Conservation (phyloP, 305 asterid species). For the Withania somnifera region DNA sequence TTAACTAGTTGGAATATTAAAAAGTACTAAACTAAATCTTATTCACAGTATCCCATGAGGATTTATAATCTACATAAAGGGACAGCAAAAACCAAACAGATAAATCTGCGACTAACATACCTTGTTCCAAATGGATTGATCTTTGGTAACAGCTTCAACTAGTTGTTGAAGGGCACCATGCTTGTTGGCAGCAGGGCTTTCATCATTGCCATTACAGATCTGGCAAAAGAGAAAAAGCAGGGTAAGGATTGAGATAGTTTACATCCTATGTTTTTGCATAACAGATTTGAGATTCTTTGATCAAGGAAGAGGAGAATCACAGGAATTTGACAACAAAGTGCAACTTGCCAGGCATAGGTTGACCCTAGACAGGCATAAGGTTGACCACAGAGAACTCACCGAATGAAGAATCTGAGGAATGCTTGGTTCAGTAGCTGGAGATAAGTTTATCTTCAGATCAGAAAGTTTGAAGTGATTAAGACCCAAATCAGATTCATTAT, state of each 20-base stretch:
- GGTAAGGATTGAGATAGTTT: not conserved
- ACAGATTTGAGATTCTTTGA: not conserved
- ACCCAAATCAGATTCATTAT: slow-evolving; percentile 39
- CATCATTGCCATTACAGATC: slow-evolving; percentile 82
- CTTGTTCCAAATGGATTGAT: slow-evolving; percentile 84
- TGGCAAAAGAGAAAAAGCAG: slow-evolving; percentile 19
- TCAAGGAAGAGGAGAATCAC: not conserved
- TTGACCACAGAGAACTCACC: slow-evolving; percentile 39
- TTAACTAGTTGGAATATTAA: not conserved
- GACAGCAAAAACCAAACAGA: not conserved
- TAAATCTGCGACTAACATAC: slow-evolving; percentile 21
- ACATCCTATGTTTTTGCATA: not conserved
- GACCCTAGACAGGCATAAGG: too few species aligned
- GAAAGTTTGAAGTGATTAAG: slow-evolving; percentile 42
- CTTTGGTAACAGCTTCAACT: slow-evolving; percentile 56
- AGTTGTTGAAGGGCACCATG: slow-evolving; percentile 74
- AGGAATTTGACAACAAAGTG: not conserved
- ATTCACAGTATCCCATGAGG: not conserved
- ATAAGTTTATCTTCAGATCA: slow-evolving; percentile 37
- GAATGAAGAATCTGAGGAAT: slow-evolving; percentile 93
- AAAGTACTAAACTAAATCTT: not conserved
- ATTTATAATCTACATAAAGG: not conserved
- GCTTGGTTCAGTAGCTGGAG: slow-evolving; percentile 67
- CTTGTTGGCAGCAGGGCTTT: slow-evolving; percentile 50
- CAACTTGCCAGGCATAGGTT: not conserved